These are phyloP conservation scores for Takakia lepidozioides DNA, from an alignment of 225 moss, liverwort and hornwort genomes.

Conservation along the genomic window DNA sequence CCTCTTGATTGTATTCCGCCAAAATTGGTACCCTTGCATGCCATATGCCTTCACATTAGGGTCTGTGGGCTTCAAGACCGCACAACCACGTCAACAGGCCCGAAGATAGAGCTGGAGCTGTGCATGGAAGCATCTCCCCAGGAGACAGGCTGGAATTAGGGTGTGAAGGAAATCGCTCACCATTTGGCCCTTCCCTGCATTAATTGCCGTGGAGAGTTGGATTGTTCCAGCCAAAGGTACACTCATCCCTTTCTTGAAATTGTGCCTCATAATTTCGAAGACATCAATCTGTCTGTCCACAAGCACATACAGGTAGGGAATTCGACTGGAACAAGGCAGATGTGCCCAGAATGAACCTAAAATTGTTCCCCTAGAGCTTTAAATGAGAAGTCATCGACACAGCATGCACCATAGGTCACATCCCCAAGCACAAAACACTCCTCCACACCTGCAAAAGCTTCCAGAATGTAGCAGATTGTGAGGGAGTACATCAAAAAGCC, in stretches of 20 bases:
- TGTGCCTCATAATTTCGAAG: constrained; percentile 56
- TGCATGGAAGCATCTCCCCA: constrained; percentile 89
- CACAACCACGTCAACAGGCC: constrained; percentile 67
- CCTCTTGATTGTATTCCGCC: constrained; percentile 84
- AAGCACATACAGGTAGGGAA: constrained; percentile 90
- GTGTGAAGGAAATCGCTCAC: constrained; percentile 45
- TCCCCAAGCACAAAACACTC: constrained; percentile 92
- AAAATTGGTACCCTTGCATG: constrained; percentile 64
- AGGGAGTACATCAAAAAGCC: constrained; percentile 82
- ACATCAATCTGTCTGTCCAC: constrained; percentile 95
- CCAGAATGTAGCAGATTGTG: constrained; percentile 80
- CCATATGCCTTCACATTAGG: constrained; percentile 76
- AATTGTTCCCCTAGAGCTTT: constrained; percentile 78
- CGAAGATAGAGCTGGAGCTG: constrained; percentile 57
- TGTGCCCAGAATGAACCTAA: constrained; percentile 86
- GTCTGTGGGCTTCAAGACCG: constrained; percentile 92
- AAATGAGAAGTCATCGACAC: constrained; percentile 92
- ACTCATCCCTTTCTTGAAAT: constrained; percentile 45
- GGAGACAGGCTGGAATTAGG: constrained; percentile 72
- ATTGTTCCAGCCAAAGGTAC: constrained; percentile 88
- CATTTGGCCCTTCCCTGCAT: constrained; percentile 57
- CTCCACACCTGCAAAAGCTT: constrained; percentile 77
- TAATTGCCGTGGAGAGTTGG: constrained; percentile 80
- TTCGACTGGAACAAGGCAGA: constrained; percentile 85
- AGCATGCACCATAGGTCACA: constrained; percentile 94